Conservation (phyloP, 352 stramenopile genomes). For the Phytophthora cryptogea region DNA sequence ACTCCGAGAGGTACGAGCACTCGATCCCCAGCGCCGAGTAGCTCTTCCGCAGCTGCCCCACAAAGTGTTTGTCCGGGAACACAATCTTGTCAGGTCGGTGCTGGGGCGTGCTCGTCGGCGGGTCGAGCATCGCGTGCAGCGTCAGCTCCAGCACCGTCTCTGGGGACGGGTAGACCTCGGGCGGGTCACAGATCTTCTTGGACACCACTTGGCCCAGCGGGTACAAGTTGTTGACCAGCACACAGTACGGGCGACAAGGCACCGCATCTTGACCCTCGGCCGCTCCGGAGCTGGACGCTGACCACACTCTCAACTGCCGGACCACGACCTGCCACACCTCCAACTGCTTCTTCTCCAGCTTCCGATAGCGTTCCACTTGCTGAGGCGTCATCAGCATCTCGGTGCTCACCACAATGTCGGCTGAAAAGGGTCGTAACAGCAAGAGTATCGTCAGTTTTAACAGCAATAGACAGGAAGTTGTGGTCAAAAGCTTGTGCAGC, state of each 20-base stretch:
- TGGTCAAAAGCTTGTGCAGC: background rate
- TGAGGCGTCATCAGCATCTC: conserved; percentile 62
- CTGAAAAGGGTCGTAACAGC: conserved; percentile 28
- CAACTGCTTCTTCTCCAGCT: conserved; percentile 75
- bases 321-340: conserved; percentile 91
- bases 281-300: conserved; percentile 66
- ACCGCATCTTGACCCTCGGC: conserved; percentile 62
- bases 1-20: conserved; percentile 86
- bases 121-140: conserved; percentile 78
- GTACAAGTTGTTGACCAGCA: conserved; percentile 89
- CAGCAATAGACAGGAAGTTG: background rate
- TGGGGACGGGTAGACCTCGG: conserved; percentile 75
- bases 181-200: conserved; percentile 86
- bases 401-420: conserved; percentile 79
- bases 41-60: conserved; percentile 77
- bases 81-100: conserved; percentile 86
- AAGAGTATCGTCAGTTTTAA: conserved; percentile 4
- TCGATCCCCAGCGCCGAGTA: conserved; percentile 79
- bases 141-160: conserved; percentile 73
- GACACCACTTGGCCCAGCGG: conserved; percentile 82
- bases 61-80: conserved; percentile 80
- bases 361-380: conserved; percentile 72
- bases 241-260: conserved; percentile 83
- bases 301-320: conserved; percentile 87
- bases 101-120: conserved; percentile 70